These are phyloP conservation scores for Clonostachys byssicola DNA, from an alignment of 2,329 filamentous ascomycete species.

Conservation along the genomic window DNA sequence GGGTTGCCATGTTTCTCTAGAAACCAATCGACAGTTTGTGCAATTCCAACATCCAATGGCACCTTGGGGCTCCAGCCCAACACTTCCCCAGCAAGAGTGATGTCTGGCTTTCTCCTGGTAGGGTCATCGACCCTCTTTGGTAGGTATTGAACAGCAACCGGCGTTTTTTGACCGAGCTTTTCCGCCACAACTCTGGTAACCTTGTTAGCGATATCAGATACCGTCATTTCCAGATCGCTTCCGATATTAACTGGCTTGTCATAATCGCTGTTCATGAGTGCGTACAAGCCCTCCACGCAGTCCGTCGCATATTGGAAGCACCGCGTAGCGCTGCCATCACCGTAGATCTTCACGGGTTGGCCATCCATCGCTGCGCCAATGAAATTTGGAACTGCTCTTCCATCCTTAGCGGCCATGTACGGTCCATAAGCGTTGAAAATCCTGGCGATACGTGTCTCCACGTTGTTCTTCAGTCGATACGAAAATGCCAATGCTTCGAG, in stretches of 20 bases:
- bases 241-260: slow-evolving; percentile 6
- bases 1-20: not conserved
- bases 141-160: slow-evolving; percentile 1
- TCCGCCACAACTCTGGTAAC: slow-evolving; percentile 2
- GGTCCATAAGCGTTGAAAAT: slow-evolving; percentile 9
- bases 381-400: slow-evolving; percentile 7
- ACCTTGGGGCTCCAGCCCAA: slow-evolving; percentile 5
- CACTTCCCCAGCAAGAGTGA: slow-evolving; percentile 2
- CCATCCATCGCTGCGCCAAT: slow-evolving; percentile 5
- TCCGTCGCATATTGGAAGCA: slow-evolving; percentile 7
- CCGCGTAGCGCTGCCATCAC: slow-evolving; percentile 5
- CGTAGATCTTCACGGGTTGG: slow-evolving; percentile 3
- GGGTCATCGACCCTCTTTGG: slow-evolving; percentile 6
- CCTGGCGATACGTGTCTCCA: slow-evolving; percentile 12
- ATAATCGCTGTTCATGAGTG: slow-evolving; percentile 5
- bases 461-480: slow-evolving; percentile 9
- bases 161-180: slow-evolving; percentile 2
- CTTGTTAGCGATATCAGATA: slow-evolving; percentile 4
- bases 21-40: slow-evolving; percentile 5
- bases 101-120: slow-evolving; percentile 5
- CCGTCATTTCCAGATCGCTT: slow-evolving; percentile 4
- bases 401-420: slow-evolving; percentile 5
- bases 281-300: slow-evolving; percentile 2
- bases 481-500: slow-evolving; percentile 28
- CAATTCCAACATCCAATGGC: slow-evolving; percentile 4